A percentile compares a stretch with the other conserved stretches of the same genome.
These are phyloP conservation scores for Aspergillus egyptiacus DNA, from an alignment of 495 filamentous ascomycete genomes.

Conservation along the genomic window DNA sequence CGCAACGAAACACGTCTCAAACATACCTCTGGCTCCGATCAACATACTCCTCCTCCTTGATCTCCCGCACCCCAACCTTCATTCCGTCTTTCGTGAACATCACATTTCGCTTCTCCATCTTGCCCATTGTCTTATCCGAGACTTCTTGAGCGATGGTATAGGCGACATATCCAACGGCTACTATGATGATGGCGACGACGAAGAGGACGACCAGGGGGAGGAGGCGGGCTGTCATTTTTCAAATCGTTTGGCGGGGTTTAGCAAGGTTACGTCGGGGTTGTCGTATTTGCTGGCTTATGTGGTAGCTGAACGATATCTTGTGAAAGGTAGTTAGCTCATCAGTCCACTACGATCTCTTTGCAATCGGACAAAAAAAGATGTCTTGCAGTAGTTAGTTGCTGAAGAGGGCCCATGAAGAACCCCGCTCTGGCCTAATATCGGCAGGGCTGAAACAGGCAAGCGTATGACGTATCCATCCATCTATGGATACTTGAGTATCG, in stretches of 20 bases:
- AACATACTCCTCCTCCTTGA: constrained; percentile 70
- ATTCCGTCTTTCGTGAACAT: constrained; percentile 77
- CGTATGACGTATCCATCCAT: no score
- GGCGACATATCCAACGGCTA: constrained; percentile 64
- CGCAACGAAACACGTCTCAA: no score
- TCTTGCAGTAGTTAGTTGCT: neutral
- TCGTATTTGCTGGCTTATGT: no score
- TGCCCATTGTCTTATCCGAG: constrained; percentile 57
- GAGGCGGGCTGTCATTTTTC: constrained; percentile 44
- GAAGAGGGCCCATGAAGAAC: neutral
- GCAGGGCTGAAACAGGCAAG: no score
- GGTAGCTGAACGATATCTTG: no score
- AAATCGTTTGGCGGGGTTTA: no score
- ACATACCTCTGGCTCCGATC: constrained; percentile 70
- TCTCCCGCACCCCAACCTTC: constrained; percentile 71
- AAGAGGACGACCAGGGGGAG: constrained; percentile 71
- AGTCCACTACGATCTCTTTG: no score
- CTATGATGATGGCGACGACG: constrained; percentile 53
- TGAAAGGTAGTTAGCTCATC: no score
- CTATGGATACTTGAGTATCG: no score
- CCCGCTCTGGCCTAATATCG: neutral
- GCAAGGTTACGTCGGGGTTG: no score
- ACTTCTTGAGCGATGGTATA: constrained; percentile 68
- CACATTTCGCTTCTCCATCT: constrained; percentile 79
- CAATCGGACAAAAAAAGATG: constrained; percentile 9